Conservation (phyloP, 139 green algal species). For the Micractinium conductrix region DNA sequence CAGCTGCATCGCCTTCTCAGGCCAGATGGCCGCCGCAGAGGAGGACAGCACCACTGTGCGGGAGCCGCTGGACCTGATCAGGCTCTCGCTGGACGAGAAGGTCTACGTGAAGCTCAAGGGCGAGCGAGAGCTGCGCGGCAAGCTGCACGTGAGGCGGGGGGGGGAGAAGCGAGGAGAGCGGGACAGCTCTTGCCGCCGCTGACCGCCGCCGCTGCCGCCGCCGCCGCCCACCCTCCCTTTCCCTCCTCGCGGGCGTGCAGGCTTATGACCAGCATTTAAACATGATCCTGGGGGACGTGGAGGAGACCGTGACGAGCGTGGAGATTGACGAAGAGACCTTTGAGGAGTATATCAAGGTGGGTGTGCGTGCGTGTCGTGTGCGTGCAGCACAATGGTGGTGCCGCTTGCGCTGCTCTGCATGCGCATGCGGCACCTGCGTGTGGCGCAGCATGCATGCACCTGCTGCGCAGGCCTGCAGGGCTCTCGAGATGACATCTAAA, state of each 20-base stretch:
- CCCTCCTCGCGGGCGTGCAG: constrained; percentile 66
- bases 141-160: constrained; percentile 82
- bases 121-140: constrained; percentile 93
- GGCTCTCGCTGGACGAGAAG: constrained; percentile 91
- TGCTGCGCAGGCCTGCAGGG: no score
- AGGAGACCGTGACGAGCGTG: constrained; percentile 95
- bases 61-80: constrained; percentile 97
- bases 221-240: background rate
- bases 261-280: constrained; percentile 99
- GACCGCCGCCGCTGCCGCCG: background rate
- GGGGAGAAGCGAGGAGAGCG: no score
- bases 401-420: no score
- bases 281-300: constrained; percentile 98
- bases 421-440: no score
- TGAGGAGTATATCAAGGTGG: constrained; percentile 98
- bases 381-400: no score
- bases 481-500: no score
- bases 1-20: no score
- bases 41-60: constrained; percentile 88
- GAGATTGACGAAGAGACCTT: constrained; percentile 99
- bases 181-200: background rate
- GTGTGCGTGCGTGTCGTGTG: no score
- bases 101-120: constrained; percentile 96
- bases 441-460: background rate
- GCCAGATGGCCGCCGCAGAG: no score